Base-by-base conservation (phyloP, 2,329 filamentous ascomycete genomes). In the Aspergillus flavus region DNA sequence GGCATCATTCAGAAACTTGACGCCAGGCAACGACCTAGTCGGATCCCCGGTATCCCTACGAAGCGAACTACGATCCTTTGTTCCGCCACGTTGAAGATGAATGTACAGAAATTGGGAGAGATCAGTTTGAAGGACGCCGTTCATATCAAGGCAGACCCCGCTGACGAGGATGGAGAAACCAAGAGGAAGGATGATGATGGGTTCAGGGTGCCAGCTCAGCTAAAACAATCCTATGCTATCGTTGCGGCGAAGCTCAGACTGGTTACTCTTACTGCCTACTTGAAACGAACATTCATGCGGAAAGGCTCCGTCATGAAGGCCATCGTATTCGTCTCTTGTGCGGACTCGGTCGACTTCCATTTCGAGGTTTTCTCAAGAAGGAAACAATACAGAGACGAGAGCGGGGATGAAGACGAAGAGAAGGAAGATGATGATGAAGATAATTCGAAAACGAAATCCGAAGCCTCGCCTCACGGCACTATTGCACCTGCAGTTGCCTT, bases 31-130 rank as follows among this genome's bases (percentile, higher is more conserved):
- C 86, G 85, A 61, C 87, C 86, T 34, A 85, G 85, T 43, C 87
- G 88, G 2, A 83, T 90, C 43, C 86, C 86, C 4, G 85, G 85
- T 21, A 82, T 90, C 4, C 83, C 97, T 9, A 90, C 93, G 0
- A 87, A 87, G 59, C 86, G 93, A 67, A 87, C 94, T 61, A 98
- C 95, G 0, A 85, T 99, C 4, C 85, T 99, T 3, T 99, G 95
- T 77, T 99, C 95, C 4, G 95, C 95, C 3, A 99, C 95, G 0
- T 91, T 99, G 89, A 97, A 97, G 81, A 94, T 96, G 88, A 95
- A 94, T 71, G 95, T 98, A 1, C 94, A 98, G 76, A 91, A 91
- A 70, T 82, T 99, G 6, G 94, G 94, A 48, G 93, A 97, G 74
- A 96, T 98, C 80, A 97, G 93, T 82, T 83, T 99, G 76, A 94